Evolutionary conservation across 257 asterid genomes (phyloP).

Genomic region (Parsonsia alboflavescens): DNA sequence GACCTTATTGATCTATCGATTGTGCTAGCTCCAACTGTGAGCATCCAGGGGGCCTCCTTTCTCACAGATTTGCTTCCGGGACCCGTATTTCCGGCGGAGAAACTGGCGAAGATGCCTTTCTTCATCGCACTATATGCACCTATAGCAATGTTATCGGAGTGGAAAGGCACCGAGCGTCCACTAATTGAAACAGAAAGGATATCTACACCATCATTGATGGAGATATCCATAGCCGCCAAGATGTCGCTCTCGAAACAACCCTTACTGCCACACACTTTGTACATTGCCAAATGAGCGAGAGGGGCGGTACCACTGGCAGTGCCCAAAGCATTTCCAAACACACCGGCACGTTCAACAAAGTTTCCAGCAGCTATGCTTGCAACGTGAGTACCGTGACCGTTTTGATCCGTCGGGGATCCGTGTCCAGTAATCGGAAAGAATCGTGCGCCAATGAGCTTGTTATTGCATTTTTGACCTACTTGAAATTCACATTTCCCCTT

Average conservation of each 20-base stretch:
- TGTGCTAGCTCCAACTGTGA: too few relatives aligned
- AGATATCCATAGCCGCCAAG: slow-evolving; percentile 1
- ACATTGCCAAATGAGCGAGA: too few relatives aligned
- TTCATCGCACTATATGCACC: slow-evolving; percentile 18
- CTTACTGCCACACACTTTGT: not conserved
- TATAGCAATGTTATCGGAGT: slow-evolving; percentile 1
- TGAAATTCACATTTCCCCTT: slow-evolving; percentile 13
- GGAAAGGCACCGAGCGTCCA: not conserved
- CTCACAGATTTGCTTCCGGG: not conserved
- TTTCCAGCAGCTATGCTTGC: slow-evolving; percentile 28
- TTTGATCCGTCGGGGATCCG: not conserved
- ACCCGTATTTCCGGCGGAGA: slow-evolving; percentile 21
- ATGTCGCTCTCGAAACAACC: slow-evolving; percentile 6
- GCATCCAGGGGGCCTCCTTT: too few relatives aligned
- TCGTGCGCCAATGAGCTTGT: slow-evolving; percentile 7
- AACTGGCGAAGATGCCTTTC: slow-evolving; percentile 19
- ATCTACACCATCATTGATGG: slow-evolving; percentile 8
- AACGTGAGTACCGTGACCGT: too few relatives aligned
- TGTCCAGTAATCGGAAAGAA: not conserved
- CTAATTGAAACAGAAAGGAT: slow-evolving; percentile 8
- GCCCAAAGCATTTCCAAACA: not conserved
- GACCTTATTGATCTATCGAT: too few relatives aligned
- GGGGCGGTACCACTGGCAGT: slow-evolving; percentile 1
- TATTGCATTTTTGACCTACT: slow-evolving; percentile 14
- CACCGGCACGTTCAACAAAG: not conserved